Base-by-base conservation (phyloP, 192 early-diverging fungal species). In the Backusella morwellensis region DNA sequence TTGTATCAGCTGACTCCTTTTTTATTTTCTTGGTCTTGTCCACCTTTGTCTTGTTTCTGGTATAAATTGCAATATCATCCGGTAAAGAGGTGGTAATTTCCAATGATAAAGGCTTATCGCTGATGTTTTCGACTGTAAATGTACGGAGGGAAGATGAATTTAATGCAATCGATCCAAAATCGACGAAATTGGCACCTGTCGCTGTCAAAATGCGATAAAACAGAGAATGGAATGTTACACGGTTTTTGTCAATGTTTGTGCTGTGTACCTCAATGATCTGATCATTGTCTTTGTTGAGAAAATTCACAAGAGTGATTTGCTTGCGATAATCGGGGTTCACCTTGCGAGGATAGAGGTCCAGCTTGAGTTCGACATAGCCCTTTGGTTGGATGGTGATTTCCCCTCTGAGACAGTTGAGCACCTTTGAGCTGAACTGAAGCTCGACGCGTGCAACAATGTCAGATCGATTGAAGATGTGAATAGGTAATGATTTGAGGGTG, bases 271-370 rank as follows among this genome's bases (percentile, higher is more conserved):
- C 94, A 23, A 99, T 91, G 32, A 93, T 92, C 80, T 93, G 91
- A 82, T 97, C 94, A 83, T 98, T 96, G 74, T 92, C 89, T 14
- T 92, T 88, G 77, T 98, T 98, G 67, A 93, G 89, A 42, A 92
- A 81, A 80, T 99, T 99, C 59, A 95, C 93, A 21, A 99, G 88
- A 0, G 96, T 97, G 1, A 99, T 90, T 84, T 99, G 95, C 78
- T 99, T 99, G 66, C 95, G 90, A 80, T 99, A 99, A 41, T 97
- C 96, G 4, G 96, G 94, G 74, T 99, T 99, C n/a, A 97, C 92
- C 80, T 97, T 97, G 15, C 98, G 93, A 3, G 98, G 98, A 79
- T 97, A 98, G 41, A 98, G 94, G 81, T 99, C 96, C 9, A 99
- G 85, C 76, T 96, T 96, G 23, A 96, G 86, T 44, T 93, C 90